phyloP scores from a whole-genome alignment of 306 rosid genomes.

The Fragaria nilgerrensis region DNA sequence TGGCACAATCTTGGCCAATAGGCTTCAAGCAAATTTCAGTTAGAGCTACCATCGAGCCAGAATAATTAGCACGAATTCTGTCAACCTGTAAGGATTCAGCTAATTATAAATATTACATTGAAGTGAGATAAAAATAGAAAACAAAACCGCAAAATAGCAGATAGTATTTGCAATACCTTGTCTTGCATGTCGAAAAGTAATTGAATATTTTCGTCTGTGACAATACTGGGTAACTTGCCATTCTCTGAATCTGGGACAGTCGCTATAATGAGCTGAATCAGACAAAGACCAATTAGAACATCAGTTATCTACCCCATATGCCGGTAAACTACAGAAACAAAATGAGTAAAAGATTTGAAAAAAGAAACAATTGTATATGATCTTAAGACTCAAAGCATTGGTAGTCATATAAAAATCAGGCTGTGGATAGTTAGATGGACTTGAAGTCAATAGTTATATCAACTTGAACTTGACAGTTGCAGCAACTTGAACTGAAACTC shows the following conservation, averaged over 20 bases:
- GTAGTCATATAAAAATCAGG: neutral
- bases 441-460: neutral
- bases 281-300: conserved; percentile 21
- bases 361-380: neutral
- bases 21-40: conserved; percentile 94
- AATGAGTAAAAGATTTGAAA: neutral
- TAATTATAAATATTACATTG: conserved; percentile 8
- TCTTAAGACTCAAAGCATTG: neutral
- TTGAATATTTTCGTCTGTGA: conserved; percentile 78
- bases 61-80: conserved; percentile 69
- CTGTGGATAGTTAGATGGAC: neutral
- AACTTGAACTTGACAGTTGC: neutral
- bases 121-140: neutral
- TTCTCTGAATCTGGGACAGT: conserved; percentile 58
- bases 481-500: neutral
- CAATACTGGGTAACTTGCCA: conserved; percentile 66
- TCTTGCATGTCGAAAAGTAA: conserved; percentile 83
- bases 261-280: conserved; percentile 73
- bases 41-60: conserved; percentile 63
- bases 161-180: conserved; percentile 56
- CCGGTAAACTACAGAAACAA: neutral
- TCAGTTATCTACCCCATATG: neutral
- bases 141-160: neutral
- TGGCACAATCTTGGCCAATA: conserved; percentile 90
- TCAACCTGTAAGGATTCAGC: conserved; percentile 57